Evolutionary conservation across 1,139 yeast genomes (phyloP).

Genomic region (Debaryomycetaceae sp.): DNA sequence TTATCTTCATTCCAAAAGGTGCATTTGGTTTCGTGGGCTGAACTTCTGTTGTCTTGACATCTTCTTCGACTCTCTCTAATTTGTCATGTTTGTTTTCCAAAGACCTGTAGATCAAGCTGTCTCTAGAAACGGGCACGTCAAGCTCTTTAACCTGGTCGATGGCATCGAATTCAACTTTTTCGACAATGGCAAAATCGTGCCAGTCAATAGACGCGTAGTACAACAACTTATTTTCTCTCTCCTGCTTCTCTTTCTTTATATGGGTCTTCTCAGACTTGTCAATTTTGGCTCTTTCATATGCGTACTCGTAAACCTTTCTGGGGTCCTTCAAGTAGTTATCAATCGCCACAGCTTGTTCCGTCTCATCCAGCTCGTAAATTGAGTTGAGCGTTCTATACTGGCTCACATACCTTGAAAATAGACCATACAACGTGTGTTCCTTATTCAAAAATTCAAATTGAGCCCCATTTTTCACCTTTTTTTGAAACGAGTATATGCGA

Average conservation of each 20-base stretch:
- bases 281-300: slow-evolving; percentile 59
- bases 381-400: slow-evolving; percentile 52
- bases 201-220: slow-evolving; percentile 82
- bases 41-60: background rate
- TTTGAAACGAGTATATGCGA: slow-evolving; percentile 35
- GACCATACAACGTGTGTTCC: slow-evolving; percentile 56
- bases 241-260: slow-evolving; percentile 25
- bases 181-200: slow-evolving; percentile 77
- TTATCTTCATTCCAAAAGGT: slow-evolving; percentile 62
- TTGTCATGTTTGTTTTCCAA: slow-evolving; percentile 34
- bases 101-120: slow-evolving; percentile 61
- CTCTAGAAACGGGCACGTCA: slow-evolving; percentile 57
- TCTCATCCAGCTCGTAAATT: slow-evolving; percentile 9
- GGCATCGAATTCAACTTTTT: slow-evolving; percentile 63
- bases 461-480: slow-evolving; percentile 34
- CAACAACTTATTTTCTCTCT: slow-evolving; percentile 29
- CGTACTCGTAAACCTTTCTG: slow-evolving; percentile 40
- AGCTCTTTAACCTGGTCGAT: slow-evolving; percentile 62
- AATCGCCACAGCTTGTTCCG: slow-evolving; percentile 5
- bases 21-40: slow-evolving; percentile 6
- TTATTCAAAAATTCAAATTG: slow-evolving; percentile 69
- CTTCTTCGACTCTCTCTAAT: slow-evolving; percentile 1
- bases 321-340: slow-evolving; percentile 15
- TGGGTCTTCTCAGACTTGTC: slow-evolving; percentile 32
- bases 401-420: slow-evolving; percentile 49